phyloP scores from a whole-genome alignment of 805 yeast species.

The Hanseniaspora guilliermondii region DNA sequence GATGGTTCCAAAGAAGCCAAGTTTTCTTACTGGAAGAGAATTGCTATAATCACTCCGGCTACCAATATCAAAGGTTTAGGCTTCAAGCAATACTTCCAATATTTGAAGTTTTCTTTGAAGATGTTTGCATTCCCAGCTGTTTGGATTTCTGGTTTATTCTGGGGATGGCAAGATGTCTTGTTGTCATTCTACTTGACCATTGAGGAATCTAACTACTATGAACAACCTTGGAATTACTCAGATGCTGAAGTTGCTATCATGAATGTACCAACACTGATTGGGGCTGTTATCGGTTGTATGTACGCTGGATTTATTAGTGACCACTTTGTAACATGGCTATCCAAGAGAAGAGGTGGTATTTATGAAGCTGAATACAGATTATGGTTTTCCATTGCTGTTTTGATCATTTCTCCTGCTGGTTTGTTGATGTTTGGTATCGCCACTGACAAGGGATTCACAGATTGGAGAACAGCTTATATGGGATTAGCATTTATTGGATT shows the following conservation, averaged over 20 bases:
- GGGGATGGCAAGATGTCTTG: constrained; percentile 74
- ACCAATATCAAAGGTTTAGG: constrained; percentile 53
- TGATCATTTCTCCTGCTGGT: constrained; percentile 48
- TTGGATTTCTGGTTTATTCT: constrained; percentile 52
- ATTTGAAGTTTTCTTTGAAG: constrained; percentile 38
- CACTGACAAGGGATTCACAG: constrained; percentile 38
- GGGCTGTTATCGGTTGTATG: constrained; percentile 54
- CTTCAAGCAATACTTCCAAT: constrained; percentile 47
- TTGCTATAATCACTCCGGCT: constrained; percentile 42
- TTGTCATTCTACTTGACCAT: constrained; percentile 63
- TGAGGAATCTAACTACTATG: constrained; percentile 55
- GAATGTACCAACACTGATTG: constrained; percentile 60
- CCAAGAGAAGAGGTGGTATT: constrained; percentile 48
- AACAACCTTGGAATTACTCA: constrained; percentile 53
- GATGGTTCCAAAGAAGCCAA: constrained; percentile 34
- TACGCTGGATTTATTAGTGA: constrained; percentile 53
- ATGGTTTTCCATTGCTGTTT: constrained; percentile 44
- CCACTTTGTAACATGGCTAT: constrained; percentile 49
- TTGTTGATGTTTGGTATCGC: constrained; percentile 54
- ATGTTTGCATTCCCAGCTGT: constrained; percentile 57
- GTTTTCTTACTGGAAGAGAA: constrained; percentile 34
- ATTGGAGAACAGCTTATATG: constrained; percentile 42
- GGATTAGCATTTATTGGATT: constrained; percentile 56
- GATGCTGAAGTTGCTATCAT: constrained; percentile 58
- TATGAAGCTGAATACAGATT: constrained; percentile 56